Evolutionary conservation across 2,329 filamentous ascomycete species (phyloP), one percentile per base, ranked within the genome.

Genomic region (Talaromyces atroroseus): DNA sequence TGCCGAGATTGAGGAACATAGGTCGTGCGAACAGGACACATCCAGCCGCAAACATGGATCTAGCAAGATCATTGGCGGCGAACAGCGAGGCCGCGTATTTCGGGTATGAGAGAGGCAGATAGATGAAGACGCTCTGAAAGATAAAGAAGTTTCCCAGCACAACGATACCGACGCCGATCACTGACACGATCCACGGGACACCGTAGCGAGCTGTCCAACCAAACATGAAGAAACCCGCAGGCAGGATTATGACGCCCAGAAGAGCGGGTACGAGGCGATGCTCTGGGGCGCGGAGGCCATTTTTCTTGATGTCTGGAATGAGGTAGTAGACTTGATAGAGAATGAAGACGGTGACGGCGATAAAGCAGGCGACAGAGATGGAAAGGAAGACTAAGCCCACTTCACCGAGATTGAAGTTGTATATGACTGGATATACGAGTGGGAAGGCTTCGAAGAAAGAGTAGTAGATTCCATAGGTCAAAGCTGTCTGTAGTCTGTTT

Each of bases 291-390:
- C 78, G 77, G 61, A 80, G 76, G 57, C 81, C 82, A 57, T 72
- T 72, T 50, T 72, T 74, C 23, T 62, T 62, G 64, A 82, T 80
- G 58, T 78, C 76, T 0, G 80, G 79, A 11, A 78, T 71, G 11
- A 77, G 44, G 1, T 51, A 77, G 12, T 82, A 82, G 3, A 72
- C 71, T 4, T 50, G 52, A 52, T 67, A 64, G 21, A 62, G 49
- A 42, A 61, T 5, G 52, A 59, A 86, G 49, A 89, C 67, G 18
- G 1, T 77, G 79, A 69, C 77, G 73, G 36, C 84, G 71, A 70
- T 81, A 4, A 89, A 56, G 68, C 88, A 82, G 42, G 89, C 89
- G 5, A 78, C 61, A 51, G 90, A 82, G 82, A 95, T 88, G 56
- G 88, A 89, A 62, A 95, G 86, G 47, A 65, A 65, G 2, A 58